A percentile compares a stretch with the other conserved stretches of the same genome.
phyloP scores from a whole-genome alignment of 805 yeast genomes.

The Tetrapisispora phaffii region DNA sequence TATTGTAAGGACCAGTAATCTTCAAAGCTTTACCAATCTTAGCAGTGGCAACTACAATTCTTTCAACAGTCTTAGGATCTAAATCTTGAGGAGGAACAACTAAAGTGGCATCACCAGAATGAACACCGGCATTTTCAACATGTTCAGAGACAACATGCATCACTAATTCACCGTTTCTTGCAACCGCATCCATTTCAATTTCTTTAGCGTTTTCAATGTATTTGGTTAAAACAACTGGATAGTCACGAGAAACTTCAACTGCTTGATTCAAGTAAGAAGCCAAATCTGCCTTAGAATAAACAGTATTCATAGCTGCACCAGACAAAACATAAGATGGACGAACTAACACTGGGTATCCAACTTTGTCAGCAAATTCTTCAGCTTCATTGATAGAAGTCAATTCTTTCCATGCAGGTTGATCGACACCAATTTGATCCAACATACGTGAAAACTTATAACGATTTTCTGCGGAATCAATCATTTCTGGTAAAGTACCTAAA shows the following conservation, averaged over 20 bases:
- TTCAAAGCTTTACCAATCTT: conserved; percentile 91
- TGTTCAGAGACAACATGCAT: conserved; percentile 98
- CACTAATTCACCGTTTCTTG: conserved; percentile 83
- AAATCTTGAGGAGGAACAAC: conserved; percentile 95
- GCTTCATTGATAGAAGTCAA: conserved; percentile 89
- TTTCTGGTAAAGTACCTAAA: conserved; percentile 93
- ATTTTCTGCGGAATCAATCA: conserved; percentile 97
- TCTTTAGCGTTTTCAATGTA: conserved; percentile 95
- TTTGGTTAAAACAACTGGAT: conserved; percentile 95
- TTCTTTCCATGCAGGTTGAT: conserved; percentile 99
- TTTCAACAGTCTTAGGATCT: conserved; percentile 78
- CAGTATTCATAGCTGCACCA: conserved; percentile 99
- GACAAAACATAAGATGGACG: conserved; percentile 96
- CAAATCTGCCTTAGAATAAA: conserved; percentile 79
- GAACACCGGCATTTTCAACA: conserved; percentile 98
- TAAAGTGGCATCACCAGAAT: conserved; percentile 97
- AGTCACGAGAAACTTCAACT: conserved; percentile 93
- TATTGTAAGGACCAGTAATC: conserved; percentile 95
- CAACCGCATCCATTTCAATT: conserved; percentile 98
- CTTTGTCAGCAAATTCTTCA: conserved; percentile 81
- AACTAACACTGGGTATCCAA: conserved; percentile 87
- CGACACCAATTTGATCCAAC: conserved; percentile 93
- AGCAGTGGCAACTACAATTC: conserved; percentile 92
- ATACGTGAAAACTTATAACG: conserved; percentile 95
- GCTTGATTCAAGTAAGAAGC: conserved; percentile 86